Evolutionary conservation across 2,329 filamentous ascomycete species (phyloP).

Genomic region (Talaromyces sp.): DNA sequence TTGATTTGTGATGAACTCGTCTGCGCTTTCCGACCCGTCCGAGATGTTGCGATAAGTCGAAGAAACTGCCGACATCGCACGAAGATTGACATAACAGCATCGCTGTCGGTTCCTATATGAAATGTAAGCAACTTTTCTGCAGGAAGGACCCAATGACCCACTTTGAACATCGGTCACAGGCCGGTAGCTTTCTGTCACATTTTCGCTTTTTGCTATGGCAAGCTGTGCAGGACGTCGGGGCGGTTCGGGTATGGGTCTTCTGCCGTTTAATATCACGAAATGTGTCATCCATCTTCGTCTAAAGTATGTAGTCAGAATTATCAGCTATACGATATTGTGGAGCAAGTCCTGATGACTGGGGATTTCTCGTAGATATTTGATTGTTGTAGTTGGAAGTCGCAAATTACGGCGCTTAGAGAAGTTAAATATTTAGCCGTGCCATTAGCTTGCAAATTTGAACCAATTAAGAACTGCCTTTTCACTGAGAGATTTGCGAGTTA

Average conservation of each 20-base stretch:
- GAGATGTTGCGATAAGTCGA: background rate
- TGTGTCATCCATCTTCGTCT: background rate
- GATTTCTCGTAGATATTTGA: background rate
- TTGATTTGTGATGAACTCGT: background rate
- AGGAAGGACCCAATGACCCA: background rate
- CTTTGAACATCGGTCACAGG: slow-evolving; percentile 9
- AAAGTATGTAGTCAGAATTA: background rate
- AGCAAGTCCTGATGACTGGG: background rate
- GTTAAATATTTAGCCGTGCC: background rate
- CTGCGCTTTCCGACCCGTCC: background rate
- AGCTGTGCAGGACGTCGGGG: slow-evolving; percentile 2
- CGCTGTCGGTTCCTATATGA: background rate
- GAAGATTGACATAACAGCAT: slow-evolving; percentile 1
- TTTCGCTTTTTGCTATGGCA: slow-evolving; percentile 16
- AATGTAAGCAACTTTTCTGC: too few species aligned
- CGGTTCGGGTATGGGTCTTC: background rate
- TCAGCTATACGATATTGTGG: background rate
- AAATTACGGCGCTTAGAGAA: background rate
- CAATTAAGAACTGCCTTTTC: background rate
- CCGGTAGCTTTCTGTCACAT: slow-evolving; percentile 10
- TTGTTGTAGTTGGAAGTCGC: background rate
- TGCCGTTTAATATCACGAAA: background rate
- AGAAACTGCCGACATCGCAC: background rate
- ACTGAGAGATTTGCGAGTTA: background rate
- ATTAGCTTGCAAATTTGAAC: background rate